Conservation (phyloP, 805 yeast species). For the Kluyveromyces starmeri region DNA sequence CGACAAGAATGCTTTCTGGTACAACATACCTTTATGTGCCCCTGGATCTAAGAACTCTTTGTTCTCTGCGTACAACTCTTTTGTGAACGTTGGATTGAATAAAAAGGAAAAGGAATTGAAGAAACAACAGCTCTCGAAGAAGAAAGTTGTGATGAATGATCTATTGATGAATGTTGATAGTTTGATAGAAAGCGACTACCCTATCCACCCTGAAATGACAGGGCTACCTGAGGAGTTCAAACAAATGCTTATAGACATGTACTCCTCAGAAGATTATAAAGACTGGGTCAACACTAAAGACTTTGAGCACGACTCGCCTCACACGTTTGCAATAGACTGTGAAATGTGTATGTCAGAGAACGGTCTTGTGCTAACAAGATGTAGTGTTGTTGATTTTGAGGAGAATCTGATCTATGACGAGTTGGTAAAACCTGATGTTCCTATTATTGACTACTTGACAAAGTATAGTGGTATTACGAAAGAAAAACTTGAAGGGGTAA, state of each 20-base stretch:
- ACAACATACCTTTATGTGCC: conserved; percentile 40
- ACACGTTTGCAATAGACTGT: conserved; percentile 79
- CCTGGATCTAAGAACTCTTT: conserved; percentile 61
- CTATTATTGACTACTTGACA: conserved; percentile 74
- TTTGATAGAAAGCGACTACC: conserved; percentile 44
- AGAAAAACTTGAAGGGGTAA: conserved; percentile 51
- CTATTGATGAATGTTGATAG: conserved; percentile 43
- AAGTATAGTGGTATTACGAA: conserved; percentile 80
- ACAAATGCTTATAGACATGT: conserved; percentile 8
- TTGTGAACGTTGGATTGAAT: conserved; percentile 48
- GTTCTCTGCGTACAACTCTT: conserved; percentile 45
- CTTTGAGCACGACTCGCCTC: conserved; percentile 50
- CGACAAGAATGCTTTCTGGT: not conserved
- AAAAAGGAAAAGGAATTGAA: conserved; percentile 44
- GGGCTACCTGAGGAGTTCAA: conserved; percentile 11
- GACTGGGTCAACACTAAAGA: conserved; percentile 45
- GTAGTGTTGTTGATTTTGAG: conserved; percentile 61
- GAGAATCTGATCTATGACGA: conserved; percentile 57
- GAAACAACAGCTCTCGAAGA: conserved; percentile 21
- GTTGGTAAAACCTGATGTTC: conserved; percentile 67
- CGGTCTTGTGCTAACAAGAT: conserved; percentile 66
- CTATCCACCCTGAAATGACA: conserved; percentile 42
- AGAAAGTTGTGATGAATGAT: conserved; percentile 40
- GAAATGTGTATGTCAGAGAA: conserved; percentile 71
- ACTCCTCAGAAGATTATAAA: conserved; percentile 3